Conservation (phyloP, 2,329 filamentous ascomycete species). For the Aspergillus viridinutans region DNA sequence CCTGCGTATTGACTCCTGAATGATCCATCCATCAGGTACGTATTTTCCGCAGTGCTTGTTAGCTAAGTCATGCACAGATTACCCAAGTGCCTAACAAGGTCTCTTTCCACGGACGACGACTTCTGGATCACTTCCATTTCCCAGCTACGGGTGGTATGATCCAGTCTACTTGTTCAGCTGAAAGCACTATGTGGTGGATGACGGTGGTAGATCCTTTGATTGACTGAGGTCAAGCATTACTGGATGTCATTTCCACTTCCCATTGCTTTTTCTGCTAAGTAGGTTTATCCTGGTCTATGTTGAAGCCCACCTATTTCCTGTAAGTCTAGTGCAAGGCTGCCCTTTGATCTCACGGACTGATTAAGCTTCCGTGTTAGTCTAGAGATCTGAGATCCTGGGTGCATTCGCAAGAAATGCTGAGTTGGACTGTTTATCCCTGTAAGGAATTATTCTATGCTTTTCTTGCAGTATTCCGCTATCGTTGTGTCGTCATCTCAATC, state of each 20-base stretch:
- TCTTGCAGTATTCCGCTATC: neutral
- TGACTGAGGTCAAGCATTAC: neutral
- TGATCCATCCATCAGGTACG: neutral
- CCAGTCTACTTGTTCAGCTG: neutral
- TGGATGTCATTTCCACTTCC: neutral
- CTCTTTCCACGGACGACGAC: neutral
- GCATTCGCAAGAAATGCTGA: neutral
- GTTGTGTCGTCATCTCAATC: neutral
- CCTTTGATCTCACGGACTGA: neutral
- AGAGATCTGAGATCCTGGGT: neutral
- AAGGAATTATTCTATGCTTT: neutral
- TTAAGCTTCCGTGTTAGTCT: neutral
- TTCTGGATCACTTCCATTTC: neutral
- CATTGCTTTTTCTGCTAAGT: neutral
- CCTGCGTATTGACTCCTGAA: neutral
- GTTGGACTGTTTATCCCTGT: neutral
- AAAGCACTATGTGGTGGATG: neutral
- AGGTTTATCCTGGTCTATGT: neutral
- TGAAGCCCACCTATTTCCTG: neutral
- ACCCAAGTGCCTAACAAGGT: neutral
- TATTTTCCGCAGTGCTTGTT: neutral
- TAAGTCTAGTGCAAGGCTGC: neutral
- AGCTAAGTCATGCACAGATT: neutral
- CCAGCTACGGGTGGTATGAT: neutral
- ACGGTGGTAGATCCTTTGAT: neutral